Base-by-base conservation (phyloP, 2,329 filamentous ascomycete species). In the Aspergillus aculeatinus region DNA sequence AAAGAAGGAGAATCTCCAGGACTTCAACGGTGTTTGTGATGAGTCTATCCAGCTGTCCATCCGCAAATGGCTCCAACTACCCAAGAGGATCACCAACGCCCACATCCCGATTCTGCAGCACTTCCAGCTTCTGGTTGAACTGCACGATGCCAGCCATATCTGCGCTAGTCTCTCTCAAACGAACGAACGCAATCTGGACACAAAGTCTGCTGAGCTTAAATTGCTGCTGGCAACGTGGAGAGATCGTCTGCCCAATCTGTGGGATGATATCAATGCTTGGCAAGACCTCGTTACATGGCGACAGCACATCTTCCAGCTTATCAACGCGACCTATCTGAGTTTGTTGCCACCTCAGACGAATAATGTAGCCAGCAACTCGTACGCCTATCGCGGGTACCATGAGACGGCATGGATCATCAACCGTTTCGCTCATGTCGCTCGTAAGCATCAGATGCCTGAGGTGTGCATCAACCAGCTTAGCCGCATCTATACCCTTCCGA, bases 391-490 rank as follows among this genome's bases (percentile, higher is more conserved):
- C 49, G 95, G 95, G 27, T 99, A 96, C 73, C 95, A 99, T 70
- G 95, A 99, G 79, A 99, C 95, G 12, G 95, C 95, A 2, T 99
- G 95, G 95, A 99, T 99, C 68, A 99, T 99, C 77, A 99, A 99
- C 76, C 86, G 95, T 19, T 99, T 99, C 71, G 96, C 95, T 1
- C 95, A 99, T 73, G 95, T 99, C 48, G 95, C 95, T 51, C 88
- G 95, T 59, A 99, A 99, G 81, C 95, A 99, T 76, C 94, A 91
- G 68, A 87, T 99, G 68, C 91, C 93, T 0, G 95, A 99, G 64
- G 95, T 99, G 31, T 99, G 96, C 80, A 97, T 99, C 77, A 94
- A 87, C 65, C 95, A 99, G 73, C 85, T 99, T 21, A 96, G 94
- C 72, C 90, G 94, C 64, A 99, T 99, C 73, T 99, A 99, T 76